Conservation (phyloP, 2,329 filamentous ascomycete genomes). For the Thielaviopsis ethacetica region DNA sequence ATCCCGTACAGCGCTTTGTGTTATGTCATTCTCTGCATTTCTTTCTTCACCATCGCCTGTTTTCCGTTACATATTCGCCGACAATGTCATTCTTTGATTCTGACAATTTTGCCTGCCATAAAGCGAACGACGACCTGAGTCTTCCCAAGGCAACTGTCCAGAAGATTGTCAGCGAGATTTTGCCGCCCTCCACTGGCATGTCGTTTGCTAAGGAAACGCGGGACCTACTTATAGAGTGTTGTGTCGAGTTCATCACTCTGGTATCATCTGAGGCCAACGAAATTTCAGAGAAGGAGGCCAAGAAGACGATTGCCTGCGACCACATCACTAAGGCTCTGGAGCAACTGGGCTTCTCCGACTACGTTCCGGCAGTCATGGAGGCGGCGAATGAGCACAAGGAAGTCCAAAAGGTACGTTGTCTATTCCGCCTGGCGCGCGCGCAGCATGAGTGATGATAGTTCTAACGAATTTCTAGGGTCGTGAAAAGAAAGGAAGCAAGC, state of each 20-base stretch:
- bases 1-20: no score
- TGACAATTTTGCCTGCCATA: neutral
- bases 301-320: slow-evolving; percentile 97
- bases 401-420: slow-evolving; percentile 59
- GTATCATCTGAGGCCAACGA: slow-evolving; percentile 98
- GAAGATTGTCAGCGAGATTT: slow-evolving; percentile 86
- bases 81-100: neutral
- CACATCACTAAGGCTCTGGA: slow-evolving; percentile 92
- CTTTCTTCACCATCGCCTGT: slow-evolving; percentile 10
- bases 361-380: slow-evolving; percentile 72
- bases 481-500: slow-evolving; percentile 94
- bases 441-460: neutral
- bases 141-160: slow-evolving; percentile 55
- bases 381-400: slow-evolving; percentile 88
- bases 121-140: slow-evolving; percentile 46
- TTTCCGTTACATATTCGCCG: slow-evolving; percentile 17
- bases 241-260: slow-evolving; percentile 96
- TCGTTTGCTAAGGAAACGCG: slow-evolving; percentile 90
- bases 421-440: slow-evolving; percentile 28
- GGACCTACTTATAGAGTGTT: slow-evolving; percentile 93
- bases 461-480: slow-evolving; percentile 44
- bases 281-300: slow-evolving; percentile 95
- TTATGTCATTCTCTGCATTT: neutral
- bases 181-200: slow-evolving; percentile 57
- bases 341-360: slow-evolving; percentile 82